Percentiles rank a stretch among this genome's conserved stretches.
Conservation (phyloP, 495 filamentous ascomycete species). For the Penicillium chermesinum region DNA sequence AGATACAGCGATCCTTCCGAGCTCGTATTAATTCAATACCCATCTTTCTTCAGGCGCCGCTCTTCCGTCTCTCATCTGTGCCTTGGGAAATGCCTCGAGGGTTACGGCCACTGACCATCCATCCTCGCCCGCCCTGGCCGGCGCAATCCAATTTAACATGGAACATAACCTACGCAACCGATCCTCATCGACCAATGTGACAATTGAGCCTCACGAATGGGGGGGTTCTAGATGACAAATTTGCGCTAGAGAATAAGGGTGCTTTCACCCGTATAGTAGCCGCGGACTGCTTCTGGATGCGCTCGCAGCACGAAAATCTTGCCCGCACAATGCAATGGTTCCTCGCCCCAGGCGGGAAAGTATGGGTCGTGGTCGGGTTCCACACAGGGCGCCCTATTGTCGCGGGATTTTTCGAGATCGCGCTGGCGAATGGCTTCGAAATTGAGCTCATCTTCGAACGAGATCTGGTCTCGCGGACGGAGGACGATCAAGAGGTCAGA, state of each 20-base stretch:
- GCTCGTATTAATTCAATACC: neutral
- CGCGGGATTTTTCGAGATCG: conserved; percentile 64
- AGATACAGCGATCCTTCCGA: neutral
- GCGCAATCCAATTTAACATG: conserved; percentile 60
- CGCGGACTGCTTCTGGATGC: conserved; percentile 87
- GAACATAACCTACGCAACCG: conserved; percentile 41
- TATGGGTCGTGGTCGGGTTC: conserved; percentile 71
- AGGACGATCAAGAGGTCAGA: conserved; percentile 51
- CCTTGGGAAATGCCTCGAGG: conserved; percentile 55
- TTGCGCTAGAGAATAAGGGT: conserved; percentile 46
- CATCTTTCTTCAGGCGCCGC: conserved; percentile 55
- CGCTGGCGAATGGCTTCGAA: conserved; percentile 53
- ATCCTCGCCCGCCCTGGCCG: conserved; percentile 54
- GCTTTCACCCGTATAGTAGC: conserved; percentile 66
- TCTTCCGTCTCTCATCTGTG: conserved; percentile 64
- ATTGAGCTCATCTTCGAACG: conserved; percentile 69
- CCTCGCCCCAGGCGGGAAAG: conserved; percentile 51
- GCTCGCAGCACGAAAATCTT: conserved; percentile 67
- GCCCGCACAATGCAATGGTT: conserved; percentile 66
- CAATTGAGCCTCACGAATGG: conserved; percentile 68
- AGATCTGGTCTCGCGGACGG: conserved; percentile 54
- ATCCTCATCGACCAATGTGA: conserved; percentile 16
- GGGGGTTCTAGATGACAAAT: conserved; percentile 53
- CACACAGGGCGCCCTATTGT: conserved; percentile 77
- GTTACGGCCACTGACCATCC: conserved; percentile 79